These are phyloP conservation scores for Alternaria solani DNA, from an alignment of 2,329 filamentous ascomycete species.

Conservation along the genomic window DNA sequence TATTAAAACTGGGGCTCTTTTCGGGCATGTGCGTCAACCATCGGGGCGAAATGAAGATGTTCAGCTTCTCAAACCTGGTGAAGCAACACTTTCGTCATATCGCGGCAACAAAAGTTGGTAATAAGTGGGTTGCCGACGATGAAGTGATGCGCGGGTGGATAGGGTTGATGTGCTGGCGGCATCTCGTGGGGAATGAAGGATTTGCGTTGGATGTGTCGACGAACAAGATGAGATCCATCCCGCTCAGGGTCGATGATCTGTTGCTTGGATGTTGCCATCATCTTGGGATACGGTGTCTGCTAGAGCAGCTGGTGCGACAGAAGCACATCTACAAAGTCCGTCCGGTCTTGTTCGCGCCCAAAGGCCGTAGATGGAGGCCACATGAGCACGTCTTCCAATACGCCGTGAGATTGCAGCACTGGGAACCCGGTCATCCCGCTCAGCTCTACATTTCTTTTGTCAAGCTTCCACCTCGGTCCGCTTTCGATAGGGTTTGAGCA, in stretches of 20 bases:
- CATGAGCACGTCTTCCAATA: not conserved
- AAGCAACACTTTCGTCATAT: not conserved
- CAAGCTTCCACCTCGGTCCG: not conserved
- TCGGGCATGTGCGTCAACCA: conserved; percentile 6
- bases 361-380: not conserved
- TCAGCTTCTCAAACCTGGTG: conserved; percentile 3
- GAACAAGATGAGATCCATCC: not conserved
- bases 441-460: not conserved
- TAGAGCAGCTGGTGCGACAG: not conserved
- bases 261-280: not conserved
- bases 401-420: not conserved
- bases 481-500: not conserved
- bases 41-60: conserved; percentile 19
- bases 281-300: not conserved
- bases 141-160: not conserved
- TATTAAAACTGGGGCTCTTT: conserved; percentile 2
- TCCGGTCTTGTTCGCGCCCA: not conserved
- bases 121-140: not conserved
- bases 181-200: not conserved
- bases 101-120: not conserved
- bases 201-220: not conserved
- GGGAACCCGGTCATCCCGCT: not conserved
- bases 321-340: not conserved
- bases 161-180: conserved; percentile 2
- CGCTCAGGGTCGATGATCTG: conserved; percentile 4